These are phyloP conservation scores for Chalciporus chontae DNA, from an alignment of 768 basidiomycete genomes.

Conservation along the genomic window DNA sequence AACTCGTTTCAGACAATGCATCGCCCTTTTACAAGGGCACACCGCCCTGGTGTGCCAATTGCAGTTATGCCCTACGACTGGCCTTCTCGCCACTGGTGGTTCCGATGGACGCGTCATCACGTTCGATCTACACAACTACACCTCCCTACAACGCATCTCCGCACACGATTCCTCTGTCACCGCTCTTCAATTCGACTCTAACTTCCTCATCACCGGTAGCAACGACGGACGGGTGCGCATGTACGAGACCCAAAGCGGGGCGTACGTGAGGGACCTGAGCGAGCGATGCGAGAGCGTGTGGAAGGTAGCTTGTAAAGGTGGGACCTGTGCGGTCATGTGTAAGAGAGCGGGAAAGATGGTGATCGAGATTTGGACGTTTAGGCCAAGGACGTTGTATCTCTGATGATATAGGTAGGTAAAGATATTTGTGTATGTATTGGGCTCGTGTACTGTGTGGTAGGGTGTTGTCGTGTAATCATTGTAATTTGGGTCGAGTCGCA, in stretches of 20 bases:
- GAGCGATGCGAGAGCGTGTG: conserved; percentile 81
- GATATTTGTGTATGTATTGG: conserved; percentile 8
- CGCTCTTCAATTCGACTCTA: conserved; percentile 79
- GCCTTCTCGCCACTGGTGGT: conserved; percentile 73
- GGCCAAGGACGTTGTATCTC: conserved; percentile 32
- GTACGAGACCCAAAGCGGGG: conserved; percentile 64
- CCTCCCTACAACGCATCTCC: conserved; percentile 60
- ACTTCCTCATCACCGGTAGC: conserved; percentile 79
- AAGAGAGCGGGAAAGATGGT: conserved; percentile 77
- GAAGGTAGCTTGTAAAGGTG: conserved; percentile 74
- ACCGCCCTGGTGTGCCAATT: conserved; percentile 91
- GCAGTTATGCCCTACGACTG: conserved; percentile 58
- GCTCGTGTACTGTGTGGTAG: neutral
- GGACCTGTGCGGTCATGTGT: conserved; percentile 78
- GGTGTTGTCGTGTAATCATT: conserved; percentile 5
- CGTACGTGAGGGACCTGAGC: conserved; percentile 70
- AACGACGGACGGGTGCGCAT: conserved; percentile 82
- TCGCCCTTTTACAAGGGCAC: conserved; percentile 86
- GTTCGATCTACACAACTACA: conserved; percentile 50
- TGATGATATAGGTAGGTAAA: conserved; percentile 11
- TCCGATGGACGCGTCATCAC: conserved; percentile 86
- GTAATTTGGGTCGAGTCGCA: neutral
- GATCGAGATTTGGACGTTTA: conserved; percentile 83
- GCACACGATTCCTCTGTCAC: conserved; percentile 91
- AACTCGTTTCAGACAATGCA: conserved; percentile 53